Evolutionary conservation across 1,284 basidiomycete species (phyloP).

Genomic region (Clitocybe nebularis): DNA sequence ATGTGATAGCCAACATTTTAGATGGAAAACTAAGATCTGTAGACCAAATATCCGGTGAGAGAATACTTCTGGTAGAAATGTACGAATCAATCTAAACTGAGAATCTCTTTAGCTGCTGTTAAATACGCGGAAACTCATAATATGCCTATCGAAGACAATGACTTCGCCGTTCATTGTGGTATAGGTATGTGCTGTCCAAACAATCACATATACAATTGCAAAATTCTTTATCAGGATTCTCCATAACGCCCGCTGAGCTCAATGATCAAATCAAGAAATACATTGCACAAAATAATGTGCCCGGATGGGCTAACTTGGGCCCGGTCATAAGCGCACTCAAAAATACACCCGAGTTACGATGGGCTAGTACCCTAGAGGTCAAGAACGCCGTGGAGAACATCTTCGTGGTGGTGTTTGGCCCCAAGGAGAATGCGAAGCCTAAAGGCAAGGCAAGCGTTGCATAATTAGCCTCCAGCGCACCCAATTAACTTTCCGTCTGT

Average conservation of each 20-base stretch:
- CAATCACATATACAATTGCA: conserved; percentile 4
- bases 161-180: conserved; percentile 83
- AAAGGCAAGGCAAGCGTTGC: conserved; percentile 62
- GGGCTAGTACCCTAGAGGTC: conserved; percentile 88
- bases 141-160: conserved; percentile 61
- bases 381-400: conserved; percentile 83
- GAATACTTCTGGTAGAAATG: no score
- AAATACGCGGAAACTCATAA: conserved; percentile 71
- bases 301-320: conserved; percentile 77
- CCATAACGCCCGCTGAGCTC: conserved; percentile 71
- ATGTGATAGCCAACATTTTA: conserved; percentile 67
- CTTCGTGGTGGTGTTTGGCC: conserved; percentile 77
- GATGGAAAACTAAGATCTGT: conserved; percentile 73
- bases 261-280: conserved; percentile 59
- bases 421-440: conserved; percentile 65
- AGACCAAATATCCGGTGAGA: conserved; percentile 85
- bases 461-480: not conserved
- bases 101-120: conserved; percentile 57
- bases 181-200: conserved; percentile 63
- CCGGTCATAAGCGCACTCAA: conserved; percentile 72
- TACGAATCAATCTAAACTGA: no score
- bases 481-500: not conserved
- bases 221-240: conserved; percentile 60
- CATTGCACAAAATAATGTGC: conserved; percentile 49
- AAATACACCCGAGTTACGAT: conserved; percentile 68